Evolutionary conservation across 2,329 filamentous ascomycete genomes (phyloP).

Genomic region (Xenoacremonium recifei): DNA sequence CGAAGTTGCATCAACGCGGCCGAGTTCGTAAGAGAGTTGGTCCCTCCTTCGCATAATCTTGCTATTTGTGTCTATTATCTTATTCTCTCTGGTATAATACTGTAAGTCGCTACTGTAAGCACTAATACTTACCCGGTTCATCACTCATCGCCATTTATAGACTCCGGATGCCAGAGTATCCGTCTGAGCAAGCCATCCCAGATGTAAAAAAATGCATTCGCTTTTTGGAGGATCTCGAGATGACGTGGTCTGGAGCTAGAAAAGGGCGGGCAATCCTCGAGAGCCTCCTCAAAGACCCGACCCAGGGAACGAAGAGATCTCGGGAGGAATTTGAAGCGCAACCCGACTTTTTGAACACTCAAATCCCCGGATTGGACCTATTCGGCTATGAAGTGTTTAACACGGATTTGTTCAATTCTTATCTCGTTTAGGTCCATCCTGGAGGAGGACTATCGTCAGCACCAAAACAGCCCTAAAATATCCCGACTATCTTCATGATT

Average conservation of each 20-base stretch:
- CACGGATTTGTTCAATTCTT: too few relatives aligned
- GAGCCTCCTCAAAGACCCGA: too few relatives aligned
- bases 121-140: background rate
- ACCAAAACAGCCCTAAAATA: too few relatives aligned
- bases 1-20: slow-evolving; percentile 25
- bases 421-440: too few relatives aligned
- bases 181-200: background rate
- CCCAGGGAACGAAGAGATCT: too few relatives aligned
- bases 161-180: slow-evolving; percentile 14
- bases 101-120: slow-evolving; percentile 14
- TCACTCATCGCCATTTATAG: too few relatives aligned
- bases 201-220: slow-evolving; percentile 19
- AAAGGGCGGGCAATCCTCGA: slow-evolving; percentile 24
- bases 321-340: too few relatives aligned
- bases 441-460: too few relatives aligned
- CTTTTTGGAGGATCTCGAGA: slow-evolving; percentile 23
- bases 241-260: slow-evolving; percentile 22
- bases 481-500: too few relatives aligned
- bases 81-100: slow-evolving; percentile 22
- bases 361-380: too few relatives aligned
- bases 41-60: slow-evolving; percentile 25
- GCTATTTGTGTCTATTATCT: slow-evolving; percentile 27
- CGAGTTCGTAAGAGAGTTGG: slow-evolving; percentile 18
- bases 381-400: too few relatives aligned
- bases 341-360: too few relatives aligned